A percentile compares a stretch with the other conserved stretches of the same genome.
phyloP scores from a whole-genome alignment of 2,329 filamentous ascomycete species.

The Mycogone perniciosa region DNA sequence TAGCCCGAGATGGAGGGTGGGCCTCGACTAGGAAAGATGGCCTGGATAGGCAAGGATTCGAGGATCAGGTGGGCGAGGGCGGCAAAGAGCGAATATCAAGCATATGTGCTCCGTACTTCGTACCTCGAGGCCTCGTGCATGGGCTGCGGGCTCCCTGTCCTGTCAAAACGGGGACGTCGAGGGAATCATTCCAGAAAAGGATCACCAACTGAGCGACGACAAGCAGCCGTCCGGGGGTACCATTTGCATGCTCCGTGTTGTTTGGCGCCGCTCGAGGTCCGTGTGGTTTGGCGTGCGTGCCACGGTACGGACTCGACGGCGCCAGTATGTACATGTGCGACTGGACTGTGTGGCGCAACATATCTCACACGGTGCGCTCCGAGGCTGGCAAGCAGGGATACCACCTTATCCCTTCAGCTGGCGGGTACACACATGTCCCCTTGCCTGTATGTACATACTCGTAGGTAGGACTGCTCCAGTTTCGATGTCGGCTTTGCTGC shows the following conservation, averaged over 20 bases:
- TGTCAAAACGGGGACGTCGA: not conserved
- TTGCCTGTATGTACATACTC: too few species aligned
- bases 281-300: constrained; percentile 3
- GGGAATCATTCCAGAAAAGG: constrained; percentile 12
- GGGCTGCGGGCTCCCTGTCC: not conserved
- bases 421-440: too few species aligned
- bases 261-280: constrained; percentile 4
- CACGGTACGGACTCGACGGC: constrained; percentile 1
- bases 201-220: not conserved
- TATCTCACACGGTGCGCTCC: constrained; percentile 3
- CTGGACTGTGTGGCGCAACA: constrained; percentile 11
- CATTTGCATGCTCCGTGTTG: not conserved
- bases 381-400: not conserved
- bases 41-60: not conserved
- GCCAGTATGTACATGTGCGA: not conserved
- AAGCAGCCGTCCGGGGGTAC: not conserved
- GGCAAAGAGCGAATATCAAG: not conserved
- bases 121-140: not conserved
- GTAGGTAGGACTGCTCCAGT: too few species aligned
- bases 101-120: not conserved
- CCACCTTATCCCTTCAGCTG: too few species aligned
- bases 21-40: constrained; percentile 3
- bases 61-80: constrained; percentile 6
- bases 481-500: too few species aligned
- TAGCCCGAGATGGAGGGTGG: constrained; percentile 12